phyloP scores from a whole-genome alignment of 73 alveolate species.

The Paramecium pentaurelia region DNA sequence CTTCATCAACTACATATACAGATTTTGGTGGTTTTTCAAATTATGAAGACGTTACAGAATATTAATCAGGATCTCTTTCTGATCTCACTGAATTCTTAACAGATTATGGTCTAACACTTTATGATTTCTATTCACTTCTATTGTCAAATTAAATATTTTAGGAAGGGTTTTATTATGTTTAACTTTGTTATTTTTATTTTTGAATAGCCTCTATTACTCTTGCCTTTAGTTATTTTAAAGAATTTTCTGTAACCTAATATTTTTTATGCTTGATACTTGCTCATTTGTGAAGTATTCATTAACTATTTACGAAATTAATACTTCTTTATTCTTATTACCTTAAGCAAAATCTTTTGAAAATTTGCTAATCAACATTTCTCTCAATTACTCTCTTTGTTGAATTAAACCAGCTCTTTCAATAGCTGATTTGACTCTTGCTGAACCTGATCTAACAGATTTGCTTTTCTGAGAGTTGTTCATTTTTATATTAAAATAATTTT shows the following conservation, averaged over 20 bases:
- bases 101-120: neutral
- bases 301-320: constrained; percentile 23
- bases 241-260: constrained; percentile 28
- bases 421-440: constrained; percentile 47
- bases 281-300: constrained; percentile 44
- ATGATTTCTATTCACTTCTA: neutral
- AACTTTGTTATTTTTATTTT: neutral
- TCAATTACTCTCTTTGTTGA: constrained; percentile 51
- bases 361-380: constrained; percentile 29
- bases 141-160: neutral
- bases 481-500: neutral
- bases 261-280: neutral
- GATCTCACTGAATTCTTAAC: neutral
- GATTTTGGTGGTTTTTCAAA: constrained; percentile 50
- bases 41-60: constrained; percentile 38
- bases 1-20: constrained; percentile 58
- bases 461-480: constrained; percentile 15
- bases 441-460: constrained; percentile 5
- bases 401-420: constrained; percentile 44
- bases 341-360: constrained; percentile 48
- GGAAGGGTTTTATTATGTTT: neutral
- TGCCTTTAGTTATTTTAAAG: constrained; percentile 40
- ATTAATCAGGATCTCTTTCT: constrained; percentile 31
- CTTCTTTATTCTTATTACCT: constrained; percentile 27
- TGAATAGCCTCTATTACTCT: constrained; percentile 19